These are phyloP conservation scores for Neofusicoccum laricinum DNA, from an alignment of 2,329 filamentous ascomycete species.

Conservation along the genomic window DNA sequence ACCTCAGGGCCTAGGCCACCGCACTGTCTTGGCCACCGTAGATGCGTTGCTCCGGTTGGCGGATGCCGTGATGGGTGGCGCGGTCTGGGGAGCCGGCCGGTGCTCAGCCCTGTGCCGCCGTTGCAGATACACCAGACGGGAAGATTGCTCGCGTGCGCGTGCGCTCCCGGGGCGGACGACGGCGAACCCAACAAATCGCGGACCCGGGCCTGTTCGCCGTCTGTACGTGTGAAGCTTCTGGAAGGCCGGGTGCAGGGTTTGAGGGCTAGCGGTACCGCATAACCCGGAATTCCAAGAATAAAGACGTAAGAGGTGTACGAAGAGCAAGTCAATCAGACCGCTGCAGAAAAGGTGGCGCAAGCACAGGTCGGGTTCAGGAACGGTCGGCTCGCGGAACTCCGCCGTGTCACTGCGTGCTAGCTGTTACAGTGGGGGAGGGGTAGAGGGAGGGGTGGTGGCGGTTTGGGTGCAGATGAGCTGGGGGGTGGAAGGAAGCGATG, in stretches of 20 bases:
- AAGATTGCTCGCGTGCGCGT: not conserved
- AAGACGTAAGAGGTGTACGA: not conserved
- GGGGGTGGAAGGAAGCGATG: constrained; percentile 6
- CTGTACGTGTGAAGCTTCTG: not conserved
- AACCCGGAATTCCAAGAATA: not conserved
- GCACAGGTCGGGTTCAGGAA: not conserved
- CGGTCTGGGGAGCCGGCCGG: not conserved
- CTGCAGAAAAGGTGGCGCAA: constrained; percentile 1
- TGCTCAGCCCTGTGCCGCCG: constrained; percentile 8
- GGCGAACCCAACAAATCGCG: not conserved
- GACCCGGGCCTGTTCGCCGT: not conserved
- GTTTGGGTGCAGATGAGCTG: constrained; percentile 4
- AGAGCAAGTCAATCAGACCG: not conserved
- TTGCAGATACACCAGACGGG: not conserved
- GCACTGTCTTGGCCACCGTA: constrained; percentile 10
- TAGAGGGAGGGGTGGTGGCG: constrained; percentile 2
- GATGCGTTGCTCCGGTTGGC: not conserved
- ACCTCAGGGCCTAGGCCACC: constrained; percentile 6
- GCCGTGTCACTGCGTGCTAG: constrained; percentile 1
- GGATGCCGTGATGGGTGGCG: not conserved
- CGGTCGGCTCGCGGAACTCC: not conserved
- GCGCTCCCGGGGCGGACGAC: not conserved
- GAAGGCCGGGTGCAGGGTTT: not conserved
- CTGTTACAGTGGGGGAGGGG: constrained; percentile 11
- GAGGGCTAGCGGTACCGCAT: not conserved